Evolutionary conservation across 2,329 filamentous ascomycete genomes (phyloP).

Genomic region (Colletotrichum brevisporum): DNA sequence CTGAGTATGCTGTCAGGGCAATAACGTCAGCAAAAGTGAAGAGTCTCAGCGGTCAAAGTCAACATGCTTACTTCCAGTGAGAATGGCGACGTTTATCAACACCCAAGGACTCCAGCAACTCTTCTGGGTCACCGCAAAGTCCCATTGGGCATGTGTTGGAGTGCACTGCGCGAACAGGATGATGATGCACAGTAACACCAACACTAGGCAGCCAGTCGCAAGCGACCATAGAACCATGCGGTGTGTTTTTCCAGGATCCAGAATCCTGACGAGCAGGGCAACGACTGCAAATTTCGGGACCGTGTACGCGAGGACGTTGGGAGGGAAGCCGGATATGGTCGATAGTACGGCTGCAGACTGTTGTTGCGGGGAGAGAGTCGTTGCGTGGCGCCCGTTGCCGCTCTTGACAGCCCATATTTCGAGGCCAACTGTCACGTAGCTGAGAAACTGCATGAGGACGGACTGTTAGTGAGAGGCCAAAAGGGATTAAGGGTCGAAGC

Average conservation of each 20-base stretch:
- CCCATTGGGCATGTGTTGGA: conserved; percentile 45
- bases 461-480: background rate
- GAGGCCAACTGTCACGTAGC: conserved; percentile 18
- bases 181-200: conserved; percentile 42
- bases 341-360: conserved; percentile 40
- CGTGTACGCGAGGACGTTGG: conserved; percentile 47
- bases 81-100: background rate
- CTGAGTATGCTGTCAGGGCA: background rate
- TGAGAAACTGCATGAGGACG: background rate
- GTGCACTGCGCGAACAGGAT: conserved; percentile 46
- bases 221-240: conserved; percentile 45
- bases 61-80: conserved; percentile 8
- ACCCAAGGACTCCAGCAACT: conserved; percentile 25
- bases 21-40: background rate
- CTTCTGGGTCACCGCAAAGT: conserved; percentile 22
- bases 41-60: too few species aligned
- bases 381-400: conserved; percentile 10
- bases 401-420: conserved; percentile 20
- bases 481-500: accelerated
- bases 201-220: conserved; percentile 35
- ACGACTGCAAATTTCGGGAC: conserved; percentile 49
- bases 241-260: conserved; percentile 45
- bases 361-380: conserved; percentile 1
- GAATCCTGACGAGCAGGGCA: conserved; percentile 44
- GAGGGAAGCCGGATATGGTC: conserved; percentile 46